phyloP scores from a whole-genome alignment of 2,329 filamentous ascomycete species.

The Alternaria hordeiaustralica region DNA sequence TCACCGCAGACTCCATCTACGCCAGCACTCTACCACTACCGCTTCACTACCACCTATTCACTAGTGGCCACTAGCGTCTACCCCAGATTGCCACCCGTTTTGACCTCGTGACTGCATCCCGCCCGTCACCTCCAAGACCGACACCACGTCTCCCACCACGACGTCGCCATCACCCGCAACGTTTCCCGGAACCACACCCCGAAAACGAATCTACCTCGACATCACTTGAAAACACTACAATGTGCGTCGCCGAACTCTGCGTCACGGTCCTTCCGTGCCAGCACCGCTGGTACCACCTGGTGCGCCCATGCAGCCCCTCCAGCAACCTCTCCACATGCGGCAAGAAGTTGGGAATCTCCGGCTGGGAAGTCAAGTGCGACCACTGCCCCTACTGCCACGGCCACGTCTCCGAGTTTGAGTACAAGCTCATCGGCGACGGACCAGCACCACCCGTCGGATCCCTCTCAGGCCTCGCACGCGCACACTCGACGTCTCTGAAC shows the following conservation, averaged over 20 bases:
- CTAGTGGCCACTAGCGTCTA: conserved; percentile 31
- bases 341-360: conserved; percentile 53
- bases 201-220: conserved; percentile 30
- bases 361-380: conserved; percentile 58
- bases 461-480: conserved; percentile 46
- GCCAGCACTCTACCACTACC: conserved; percentile 10
- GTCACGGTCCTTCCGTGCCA: conserved; percentile 55
- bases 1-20: conserved; percentile 13
- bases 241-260: conserved; percentile 60
- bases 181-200: conserved; percentile 29
- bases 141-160: conserved; percentile 30
- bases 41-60: conserved; percentile 16
- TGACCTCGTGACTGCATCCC: conserved; percentile 25
- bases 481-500: conserved; percentile 48
- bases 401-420: conserved; percentile 52
- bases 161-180: conserved; percentile 21
- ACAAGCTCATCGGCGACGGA: conserved; percentile 53
- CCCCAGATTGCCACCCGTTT: conserved; percentile 29
- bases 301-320: conserved; percentile 51
- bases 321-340: conserved; percentile 57
- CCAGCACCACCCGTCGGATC: conserved; percentile 49
- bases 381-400: conserved; percentile 57
- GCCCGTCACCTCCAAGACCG: conserved; percentile 3
- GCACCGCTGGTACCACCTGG: conserved; percentile 59
- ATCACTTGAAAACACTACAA: conserved; percentile 42